phyloP scores from a whole-genome alignment of 1,139 yeast species.

The Sugiyamaella japonica region DNA sequence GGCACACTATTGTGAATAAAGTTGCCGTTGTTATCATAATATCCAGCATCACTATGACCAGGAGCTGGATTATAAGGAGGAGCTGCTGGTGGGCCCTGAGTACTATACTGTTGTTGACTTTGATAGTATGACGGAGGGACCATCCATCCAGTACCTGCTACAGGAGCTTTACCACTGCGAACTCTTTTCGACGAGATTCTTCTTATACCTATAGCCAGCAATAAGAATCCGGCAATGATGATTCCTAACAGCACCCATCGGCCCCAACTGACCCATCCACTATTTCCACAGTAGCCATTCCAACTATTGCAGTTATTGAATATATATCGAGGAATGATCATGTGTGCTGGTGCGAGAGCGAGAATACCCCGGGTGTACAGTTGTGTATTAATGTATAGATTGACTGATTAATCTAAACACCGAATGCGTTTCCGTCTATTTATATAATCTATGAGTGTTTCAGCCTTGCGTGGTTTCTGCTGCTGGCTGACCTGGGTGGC shows the following conservation, averaged over 20 bases:
- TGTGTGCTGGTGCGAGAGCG: no score
- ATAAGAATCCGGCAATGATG: slow-evolving; percentile 51
- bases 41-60: slow-evolving; percentile 73
- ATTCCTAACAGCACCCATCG: slow-evolving; percentile 53
- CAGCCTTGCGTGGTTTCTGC: no score
- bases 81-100: slow-evolving; percentile 32
- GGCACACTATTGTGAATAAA: slow-evolving; percentile 39
- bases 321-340: slow-evolving; percentile 8
- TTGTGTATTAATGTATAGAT: no score
- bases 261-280: slow-evolving; percentile 41
- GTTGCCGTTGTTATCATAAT: slow-evolving; percentile 69
- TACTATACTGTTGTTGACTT: slow-evolving; percentile 60
- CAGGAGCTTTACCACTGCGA: slow-evolving; percentile 63
- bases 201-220: slow-evolving; percentile 51
- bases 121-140: slow-evolving; percentile 86
- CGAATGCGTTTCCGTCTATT: neutral
- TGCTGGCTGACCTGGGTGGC: no score
- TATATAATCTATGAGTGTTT: neutral
- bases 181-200: slow-evolving; percentile 56
- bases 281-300: slow-evolving; percentile 13
- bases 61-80: slow-evolving; percentile 48
- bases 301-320: neutral
- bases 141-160: slow-evolving; percentile 86
- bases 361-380: no score
- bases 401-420: neutral